A percentile compares a stretch with the other conserved stretches of the same genome.
Conservation (phyloP, 345 rosid genomes). For the Barbarea vulgaris region DNA sequence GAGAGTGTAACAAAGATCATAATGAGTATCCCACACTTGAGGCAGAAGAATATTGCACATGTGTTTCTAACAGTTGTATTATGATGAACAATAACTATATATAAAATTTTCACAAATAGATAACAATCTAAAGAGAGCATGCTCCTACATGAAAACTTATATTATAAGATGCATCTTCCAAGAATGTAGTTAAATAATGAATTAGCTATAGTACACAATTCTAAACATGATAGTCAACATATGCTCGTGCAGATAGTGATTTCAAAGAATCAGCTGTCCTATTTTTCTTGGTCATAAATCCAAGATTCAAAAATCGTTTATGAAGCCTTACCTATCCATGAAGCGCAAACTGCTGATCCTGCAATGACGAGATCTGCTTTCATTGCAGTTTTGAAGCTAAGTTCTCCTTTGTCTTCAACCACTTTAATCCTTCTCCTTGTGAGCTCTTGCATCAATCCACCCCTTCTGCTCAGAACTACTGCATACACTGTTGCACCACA, state of each 20-base stretch:
- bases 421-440: slow-evolving; percentile 86
- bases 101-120: not conserved
- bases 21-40: not conserved
- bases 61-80: not conserved
- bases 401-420: slow-evolving; percentile 85
- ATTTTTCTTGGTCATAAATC: not conserved
- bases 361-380: slow-evolving; percentile 95
- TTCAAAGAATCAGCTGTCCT: slow-evolving; percentile 9
- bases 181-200: not conserved
- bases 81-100: not conserved
- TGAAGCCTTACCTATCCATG: slow-evolving; percentile 80
- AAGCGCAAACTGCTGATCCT: slow-evolving; percentile 96
- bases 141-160: not conserved
- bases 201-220: not conserved
- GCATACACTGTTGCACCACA: slow-evolving; percentile 98
- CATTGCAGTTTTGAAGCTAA: slow-evolving; percentile 93
- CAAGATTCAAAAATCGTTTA: slow-evolving; percentile 1
- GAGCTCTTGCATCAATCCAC: slow-evolving; percentile 89
- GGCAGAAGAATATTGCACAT: slow-evolving; percentile 11
- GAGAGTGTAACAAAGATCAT: slow-evolving; percentile 9
- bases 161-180: not conserved
- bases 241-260: not conserved
- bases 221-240: not conserved
- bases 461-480: slow-evolving; percentile 89
- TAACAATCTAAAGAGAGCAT: not conserved